These are phyloP conservation scores for Fusarium sp. DNA, from an alignment of 2,329 filamentous ascomycete species.

Conservation along the genomic window DNA sequence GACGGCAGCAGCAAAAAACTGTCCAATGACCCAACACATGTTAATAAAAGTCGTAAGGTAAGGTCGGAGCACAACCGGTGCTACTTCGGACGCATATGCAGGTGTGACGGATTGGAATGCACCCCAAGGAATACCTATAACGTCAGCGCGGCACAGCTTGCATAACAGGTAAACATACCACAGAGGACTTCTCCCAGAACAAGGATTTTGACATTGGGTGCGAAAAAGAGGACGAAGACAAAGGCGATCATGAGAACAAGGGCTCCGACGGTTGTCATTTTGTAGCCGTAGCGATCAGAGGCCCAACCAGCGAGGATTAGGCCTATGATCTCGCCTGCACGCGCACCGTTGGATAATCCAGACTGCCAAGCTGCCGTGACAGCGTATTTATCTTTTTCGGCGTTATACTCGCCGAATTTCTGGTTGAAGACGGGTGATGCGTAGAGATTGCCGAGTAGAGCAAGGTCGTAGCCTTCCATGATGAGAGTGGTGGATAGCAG, in stretches of 20 bases:
- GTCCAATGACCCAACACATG: conserved; percentile 67
- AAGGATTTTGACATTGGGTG: conserved; percentile 57
- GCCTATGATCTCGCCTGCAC: conserved; percentile 66
- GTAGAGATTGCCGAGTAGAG: conserved; percentile 61
- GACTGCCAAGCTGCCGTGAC: conserved; percentile 68
- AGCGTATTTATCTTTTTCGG: conserved; percentile 54
- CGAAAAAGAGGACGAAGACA: conserved; percentile 66
- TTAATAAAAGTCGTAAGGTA: conserved; percentile 67
- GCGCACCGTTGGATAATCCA: conserved; percentile 63
- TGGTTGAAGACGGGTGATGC: conserved; percentile 58
- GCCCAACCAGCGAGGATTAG: conserved; percentile 64
- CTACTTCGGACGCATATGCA: conserved; percentile 65
- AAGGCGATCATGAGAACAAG: conserved; percentile 60
- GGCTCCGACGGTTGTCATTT: conserved; percentile 60
- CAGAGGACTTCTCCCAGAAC: conserved; percentile 62
- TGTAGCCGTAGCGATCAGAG: conserved; percentile 62
- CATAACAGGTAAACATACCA: conserved; percentile 36
- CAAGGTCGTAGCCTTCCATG: conserved; percentile 65
- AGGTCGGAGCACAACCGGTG: conserved; percentile 59
- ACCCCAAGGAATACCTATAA: conserved; percentile 62
- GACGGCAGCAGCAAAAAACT: conserved; percentile 62
- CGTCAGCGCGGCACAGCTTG: conserved; percentile 15
- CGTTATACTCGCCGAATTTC: conserved; percentile 57
- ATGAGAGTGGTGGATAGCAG: conserved; percentile 59
- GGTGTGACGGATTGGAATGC: conserved; percentile 64